Evolutionary conservation across 148 eudicot genomes (phyloP).

Genomic region (Rhododendron mucronatum): DNA sequence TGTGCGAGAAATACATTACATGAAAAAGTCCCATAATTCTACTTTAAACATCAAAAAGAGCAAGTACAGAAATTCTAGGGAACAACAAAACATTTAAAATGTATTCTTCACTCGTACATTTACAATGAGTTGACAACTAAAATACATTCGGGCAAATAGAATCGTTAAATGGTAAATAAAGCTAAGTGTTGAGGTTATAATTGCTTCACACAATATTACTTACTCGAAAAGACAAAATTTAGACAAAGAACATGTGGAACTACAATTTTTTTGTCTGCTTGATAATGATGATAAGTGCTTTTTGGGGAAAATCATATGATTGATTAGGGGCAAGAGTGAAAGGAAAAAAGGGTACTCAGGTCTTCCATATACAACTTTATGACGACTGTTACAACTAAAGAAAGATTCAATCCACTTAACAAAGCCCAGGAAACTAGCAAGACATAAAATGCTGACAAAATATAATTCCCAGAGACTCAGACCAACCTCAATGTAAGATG

Average conservation of each 20-base stretch:
- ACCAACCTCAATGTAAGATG: slow-evolving; percentile 73
- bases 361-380: neutral
- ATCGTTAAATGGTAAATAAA: neutral
- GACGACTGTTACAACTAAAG: neutral
- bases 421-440: neutral
- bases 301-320: neutral
- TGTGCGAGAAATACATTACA: neutral
- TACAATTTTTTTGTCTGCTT: neutral
- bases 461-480: neutral
- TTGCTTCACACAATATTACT: neutral
- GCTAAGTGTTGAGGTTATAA: neutral
- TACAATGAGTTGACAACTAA: neutral
- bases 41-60: neutral
- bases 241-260: neutral
- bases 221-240: neutral
- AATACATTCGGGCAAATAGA: neutral
- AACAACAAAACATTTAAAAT: neutral
- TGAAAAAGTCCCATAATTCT: neutral
- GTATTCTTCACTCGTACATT: neutral
- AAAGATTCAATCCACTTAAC: neutral
- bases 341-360: neutral
- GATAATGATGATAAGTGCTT: neutral
- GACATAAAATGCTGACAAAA: neutral
- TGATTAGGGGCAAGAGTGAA: neutral
- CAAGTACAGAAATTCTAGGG: neutral